A percentile compares a stretch with the other conserved stretches of the same genome.
phyloP scores from a whole-genome alignment of 108 stramenopile species.

The Pelagomonas calceolata region DNA sequence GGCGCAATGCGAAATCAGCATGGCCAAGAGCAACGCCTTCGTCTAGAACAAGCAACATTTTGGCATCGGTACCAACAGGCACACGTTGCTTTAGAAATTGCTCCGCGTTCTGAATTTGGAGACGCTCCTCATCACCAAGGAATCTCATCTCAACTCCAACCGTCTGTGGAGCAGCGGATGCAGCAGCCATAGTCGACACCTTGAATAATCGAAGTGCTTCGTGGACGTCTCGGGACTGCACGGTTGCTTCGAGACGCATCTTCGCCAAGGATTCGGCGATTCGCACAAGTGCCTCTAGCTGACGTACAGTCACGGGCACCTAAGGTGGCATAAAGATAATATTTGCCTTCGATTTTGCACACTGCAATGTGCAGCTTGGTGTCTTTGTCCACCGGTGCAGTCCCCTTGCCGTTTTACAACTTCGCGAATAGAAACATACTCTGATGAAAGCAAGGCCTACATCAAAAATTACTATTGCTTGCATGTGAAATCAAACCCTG shows the following conservation, averaged over 20 bases:
- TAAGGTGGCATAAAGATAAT: too few relatives aligned
- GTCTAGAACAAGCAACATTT: too few relatives aligned
- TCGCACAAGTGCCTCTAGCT: constrained; percentile 97
- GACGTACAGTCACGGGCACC: constrained; percentile 97
- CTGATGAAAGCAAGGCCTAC: too few relatives aligned
- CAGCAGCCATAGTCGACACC: constrained; percentile 94
- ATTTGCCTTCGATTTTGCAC: too few relatives aligned
- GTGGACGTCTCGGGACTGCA: constrained; percentile 81
- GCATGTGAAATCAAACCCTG: too few relatives aligned
- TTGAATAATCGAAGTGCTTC: constrained; percentile 95
- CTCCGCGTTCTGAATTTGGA: background rate
- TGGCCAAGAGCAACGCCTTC: too few relatives aligned
- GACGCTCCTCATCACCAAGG: background rate
- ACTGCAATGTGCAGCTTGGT: constrained; percentile 34
- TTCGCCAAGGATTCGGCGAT: constrained; percentile 90
- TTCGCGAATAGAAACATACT: background rate
- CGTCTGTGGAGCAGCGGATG: constrained; percentile 46
- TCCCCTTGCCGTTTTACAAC: background rate
- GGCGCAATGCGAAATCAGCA: too few relatives aligned
- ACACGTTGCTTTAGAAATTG: background rate
- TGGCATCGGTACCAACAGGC: background rate
- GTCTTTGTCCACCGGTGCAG: background rate
- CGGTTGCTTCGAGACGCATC: constrained; percentile 83
- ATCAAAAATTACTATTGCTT: too few relatives aligned
- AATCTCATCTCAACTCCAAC: constrained; percentile 11